Evolutionary conservation across 1,139 yeast genomes (phyloP), one percentile per base, ranked within the genome.

Genomic region (Waltiozyma sp.): DNA sequence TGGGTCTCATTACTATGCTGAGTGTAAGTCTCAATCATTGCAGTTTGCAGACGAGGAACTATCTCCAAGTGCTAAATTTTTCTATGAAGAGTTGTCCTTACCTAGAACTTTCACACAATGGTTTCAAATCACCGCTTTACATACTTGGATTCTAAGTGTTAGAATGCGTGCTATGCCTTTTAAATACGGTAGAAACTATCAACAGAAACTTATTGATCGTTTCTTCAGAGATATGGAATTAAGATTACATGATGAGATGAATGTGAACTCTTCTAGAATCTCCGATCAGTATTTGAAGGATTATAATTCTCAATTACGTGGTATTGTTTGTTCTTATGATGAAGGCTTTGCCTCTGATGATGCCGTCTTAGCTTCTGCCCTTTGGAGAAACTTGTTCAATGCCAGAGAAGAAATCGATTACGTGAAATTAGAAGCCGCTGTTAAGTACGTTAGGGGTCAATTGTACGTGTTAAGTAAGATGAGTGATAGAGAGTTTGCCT

Each of bases 131-230:
- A 84, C 95, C 6, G 72, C 83, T 3, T 70, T 91, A 52, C 98
- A 91, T 62, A 80, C 86, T 49, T 91, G 99, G 99, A 80, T 91
- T 58, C 69, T 91, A 43, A 81, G 83, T 53, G 95, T 86, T 15
- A 77, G 98, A 58, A 88, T 91, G 96, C 77, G 99, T 60, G 94
- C 94, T 18, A 72, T 93, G 81, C 97, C 97, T 0, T 81, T 81
- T 60, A 82, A 85, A 57, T 80, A 86, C 59, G 93, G 96, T 37
- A 77, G 77, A 52, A 83, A 83, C 59, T 91, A 89, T 64, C 96
- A 91, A 63, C 96, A 89, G 62, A 88, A 88, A 61, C 66, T 93
- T 41, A 84, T 89, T 38, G 96, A 93, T 61, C 74, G 95, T 53
- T 77, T 87, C 41, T 93, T 91, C 65, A 77, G 77, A 49, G 98